Percentiles rank a stretch among this genome's conserved stretches.
These are phyloP conservation scores for Fraxinus cuspidata DNA, from an alignment of 257 asterid species.

Conservation along the genomic window DNA sequence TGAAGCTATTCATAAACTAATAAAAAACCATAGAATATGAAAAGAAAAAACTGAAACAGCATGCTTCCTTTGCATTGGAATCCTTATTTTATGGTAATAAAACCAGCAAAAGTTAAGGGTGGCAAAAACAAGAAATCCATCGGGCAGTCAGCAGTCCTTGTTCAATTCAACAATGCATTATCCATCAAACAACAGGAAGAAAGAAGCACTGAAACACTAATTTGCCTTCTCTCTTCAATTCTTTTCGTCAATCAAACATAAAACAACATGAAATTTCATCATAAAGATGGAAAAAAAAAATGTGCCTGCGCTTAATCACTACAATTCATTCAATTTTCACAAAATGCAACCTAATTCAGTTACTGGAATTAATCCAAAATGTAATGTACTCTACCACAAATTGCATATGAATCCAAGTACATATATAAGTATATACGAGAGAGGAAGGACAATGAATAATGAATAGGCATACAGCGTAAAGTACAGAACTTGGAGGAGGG, in stretches of 20 bases:
- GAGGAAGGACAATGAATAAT: neutral
- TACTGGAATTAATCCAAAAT: neutral
- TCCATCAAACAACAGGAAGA: neutral
- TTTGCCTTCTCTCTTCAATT: neutral
- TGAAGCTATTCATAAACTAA: neutral
- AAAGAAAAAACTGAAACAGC: neutral
- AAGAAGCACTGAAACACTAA: neutral
- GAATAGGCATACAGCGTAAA: constrained; percentile 63
- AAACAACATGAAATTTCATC: neutral
- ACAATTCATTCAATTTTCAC: neutral
- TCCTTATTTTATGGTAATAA: neutral
- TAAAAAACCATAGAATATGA: neutral
- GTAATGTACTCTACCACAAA: neutral
- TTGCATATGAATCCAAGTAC: constrained; percentile 3
- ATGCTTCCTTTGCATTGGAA: neutral
- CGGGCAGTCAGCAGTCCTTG: neutral
- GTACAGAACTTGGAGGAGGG: constrained; percentile 97
- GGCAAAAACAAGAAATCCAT: neutral
- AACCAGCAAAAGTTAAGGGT: neutral
- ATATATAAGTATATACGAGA: neutral
- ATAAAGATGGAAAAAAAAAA: neutral
- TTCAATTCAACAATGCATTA: neutral
- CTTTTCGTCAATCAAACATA: neutral
- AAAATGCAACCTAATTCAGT: neutral
- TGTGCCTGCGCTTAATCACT: neutral